Evolutionary conservation across 768 basidiomycete species (phyloP).

Genomic region (Rhizopogon vulgaris): DNA sequence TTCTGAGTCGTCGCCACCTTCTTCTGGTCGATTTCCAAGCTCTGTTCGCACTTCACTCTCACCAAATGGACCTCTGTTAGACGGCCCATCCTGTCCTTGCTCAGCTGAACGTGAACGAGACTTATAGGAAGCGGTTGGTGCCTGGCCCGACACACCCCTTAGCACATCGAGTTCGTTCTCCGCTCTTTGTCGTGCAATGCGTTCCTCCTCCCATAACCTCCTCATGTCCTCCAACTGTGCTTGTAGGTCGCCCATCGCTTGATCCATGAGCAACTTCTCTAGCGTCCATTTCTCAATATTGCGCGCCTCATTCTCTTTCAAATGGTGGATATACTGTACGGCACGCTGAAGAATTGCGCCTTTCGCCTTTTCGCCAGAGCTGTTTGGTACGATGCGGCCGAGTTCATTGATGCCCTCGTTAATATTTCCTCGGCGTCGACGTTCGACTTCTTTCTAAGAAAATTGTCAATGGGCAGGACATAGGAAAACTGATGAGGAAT

Average conservation of each 20-base stretch:
- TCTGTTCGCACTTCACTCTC: constrained; percentile 18
- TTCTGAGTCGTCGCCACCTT: constrained; percentile 15
- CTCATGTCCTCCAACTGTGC: constrained; percentile 79
- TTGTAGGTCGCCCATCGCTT: constrained; percentile 84
- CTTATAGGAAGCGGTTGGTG: constrained; percentile 4
- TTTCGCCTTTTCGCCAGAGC: constrained; percentile 83
- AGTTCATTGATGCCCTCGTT: constrained; percentile 95
- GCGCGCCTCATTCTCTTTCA: constrained; percentile 85
- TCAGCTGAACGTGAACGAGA: constrained; percentile 24
- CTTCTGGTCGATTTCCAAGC: constrained; percentile 14
- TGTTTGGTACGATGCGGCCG: constrained; percentile 81
- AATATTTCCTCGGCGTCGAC: constrained; percentile 90
- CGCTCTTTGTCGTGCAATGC: constrained; percentile 47
- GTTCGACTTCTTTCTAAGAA: constrained; percentile 93
- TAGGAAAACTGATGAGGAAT: neutral
- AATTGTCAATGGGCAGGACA: neutral
- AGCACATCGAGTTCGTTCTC: constrained; percentile 63
- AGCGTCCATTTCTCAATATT: constrained; percentile 94
- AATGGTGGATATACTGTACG: constrained; percentile 86
- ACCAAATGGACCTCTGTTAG: constrained; percentile 7
- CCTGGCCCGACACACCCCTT: constrained; percentile 27
- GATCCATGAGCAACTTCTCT: constrained; percentile 88
- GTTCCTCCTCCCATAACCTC: constrained; percentile 77
- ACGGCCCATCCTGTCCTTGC: constrained; percentile 14
- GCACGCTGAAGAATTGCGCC: constrained; percentile 84